Evolutionary conservation across 192 early-diverging fungal species (phyloP), one percentile per base, ranked within the genome.

Genomic region (Entomortierella chlamydospora): DNA sequence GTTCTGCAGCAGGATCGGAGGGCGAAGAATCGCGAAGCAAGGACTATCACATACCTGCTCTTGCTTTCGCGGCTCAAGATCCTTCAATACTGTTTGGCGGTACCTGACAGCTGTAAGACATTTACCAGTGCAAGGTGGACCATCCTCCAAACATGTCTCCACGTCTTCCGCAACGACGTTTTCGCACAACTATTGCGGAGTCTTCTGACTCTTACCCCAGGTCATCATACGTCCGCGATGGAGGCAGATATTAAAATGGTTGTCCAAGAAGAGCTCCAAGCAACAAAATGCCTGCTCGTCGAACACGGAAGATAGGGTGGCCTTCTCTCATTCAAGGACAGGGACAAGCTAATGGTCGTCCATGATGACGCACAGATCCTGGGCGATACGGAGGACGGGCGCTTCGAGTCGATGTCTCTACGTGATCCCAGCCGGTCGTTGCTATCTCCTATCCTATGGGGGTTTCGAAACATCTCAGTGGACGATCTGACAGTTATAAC

Each of bases 351-450:
- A 28, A 11, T 64, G 31, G 33, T 53, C 2, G 61, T 52, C 4
- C 18, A 33, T 17, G 49, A 73, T 59, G 70, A 64, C 37, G 70
- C 62, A 0, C 70, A 64, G 56, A 52, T 64, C 56, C 70, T 64
- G n/a, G 70, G 70, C 45, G 70, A 73, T 22, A 22, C 8, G 8
- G 20, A 52, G 34, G 0, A 23, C 12, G 23, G 26, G 10, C 29
- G 30, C 0, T 64, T 34, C 13, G 31, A 34, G 17, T 52, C 49
- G 5, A 52, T 52, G 49, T 33, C 49, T 12, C 20, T 29, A 52
- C 23, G 5, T 2, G 13, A 65, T 6, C 13, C 39, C 22, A 9
- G 9, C n/a, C 63, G 52, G 23, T 0, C 61, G 7, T 52, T 73
- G 13, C 62, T 73, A 6, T 73, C 55, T 13, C 62, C 62, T 42